phyloP scores from a whole-genome alignment of 768 basidiomycete species.

The Russula lepida region DNA sequence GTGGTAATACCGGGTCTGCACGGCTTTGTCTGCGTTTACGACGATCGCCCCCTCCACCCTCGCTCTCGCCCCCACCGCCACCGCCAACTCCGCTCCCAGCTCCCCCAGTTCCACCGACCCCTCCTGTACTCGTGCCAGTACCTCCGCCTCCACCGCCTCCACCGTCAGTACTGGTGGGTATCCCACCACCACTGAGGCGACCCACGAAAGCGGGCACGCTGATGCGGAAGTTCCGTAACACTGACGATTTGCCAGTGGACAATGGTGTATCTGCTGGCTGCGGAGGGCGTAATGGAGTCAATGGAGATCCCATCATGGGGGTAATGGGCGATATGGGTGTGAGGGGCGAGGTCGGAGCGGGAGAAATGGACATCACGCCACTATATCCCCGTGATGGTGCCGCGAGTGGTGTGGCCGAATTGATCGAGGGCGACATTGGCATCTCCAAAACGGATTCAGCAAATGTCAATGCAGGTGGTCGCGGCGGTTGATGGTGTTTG shows the following conservation, averaged over 20 bases:
- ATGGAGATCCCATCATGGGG: too few relatives aligned
- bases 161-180: background rate
- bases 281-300: background rate
- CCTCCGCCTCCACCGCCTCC: background rate
- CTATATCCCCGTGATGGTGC: background rate
- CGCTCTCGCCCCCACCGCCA: background rate
- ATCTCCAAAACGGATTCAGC: background rate
- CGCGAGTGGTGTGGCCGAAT: background rate
- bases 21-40: background rate
- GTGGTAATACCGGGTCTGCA: constrained; percentile 8
- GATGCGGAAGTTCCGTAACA: background rate
- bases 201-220: background rate
- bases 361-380: background rate
- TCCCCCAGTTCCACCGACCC: too few relatives aligned
- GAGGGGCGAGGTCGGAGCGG: background rate
- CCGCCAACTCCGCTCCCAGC: background rate
- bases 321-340: background rate
- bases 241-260: background rate
- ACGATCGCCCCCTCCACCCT: background rate
- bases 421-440: background rate
- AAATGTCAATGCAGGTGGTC: background rate
- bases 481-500: background rate
- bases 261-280: background rate
- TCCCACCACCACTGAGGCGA: background rate
- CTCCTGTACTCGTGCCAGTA: too few relatives aligned